A percentile compares a stretch with the other conserved stretches of the same genome.
phyloP scores from a whole-genome alignment of 2,329 filamentous ascomycete species.

The Fusarium piperis region DNA sequence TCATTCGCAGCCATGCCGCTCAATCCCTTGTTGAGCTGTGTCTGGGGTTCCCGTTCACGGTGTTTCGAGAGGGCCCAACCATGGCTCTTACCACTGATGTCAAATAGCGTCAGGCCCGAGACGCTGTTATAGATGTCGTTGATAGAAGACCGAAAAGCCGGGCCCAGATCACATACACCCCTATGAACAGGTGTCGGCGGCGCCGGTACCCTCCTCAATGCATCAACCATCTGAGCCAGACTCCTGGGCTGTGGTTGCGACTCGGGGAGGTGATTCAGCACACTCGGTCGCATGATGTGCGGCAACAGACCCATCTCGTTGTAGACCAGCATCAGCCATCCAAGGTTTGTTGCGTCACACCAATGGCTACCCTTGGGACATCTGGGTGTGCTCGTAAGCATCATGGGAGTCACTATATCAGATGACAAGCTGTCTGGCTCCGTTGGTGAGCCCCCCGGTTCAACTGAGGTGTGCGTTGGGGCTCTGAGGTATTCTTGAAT shows the following conservation, averaged over 20 bases:
- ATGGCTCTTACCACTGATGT: conserved; percentile 58
- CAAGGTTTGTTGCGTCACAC: conserved; percentile 63
- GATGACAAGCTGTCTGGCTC: conserved; percentile 34
- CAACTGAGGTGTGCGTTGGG: conserved; percentile 26
- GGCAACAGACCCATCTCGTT: conserved; percentile 58
- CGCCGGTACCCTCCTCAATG: conserved; percentile 55
- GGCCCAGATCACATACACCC: conserved; percentile 60
- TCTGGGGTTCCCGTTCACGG: conserved; percentile 48
- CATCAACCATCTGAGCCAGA: conserved; percentile 56
- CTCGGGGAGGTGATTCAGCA: conserved; percentile 37
- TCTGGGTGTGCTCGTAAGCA: conserved; percentile 53
- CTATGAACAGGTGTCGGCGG: conserved; percentile 53
- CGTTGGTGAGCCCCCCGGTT: conserved; percentile 31
- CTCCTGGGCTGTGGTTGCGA: conserved; percentile 48
- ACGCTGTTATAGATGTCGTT: conserved; percentile 63
- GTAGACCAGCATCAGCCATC: conserved; percentile 63
- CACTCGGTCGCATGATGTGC: conserved; percentile 49
- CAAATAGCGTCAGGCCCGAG: conserved; percentile 58
- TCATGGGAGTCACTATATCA: conserved; percentile 24
- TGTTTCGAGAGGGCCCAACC: conserved; percentile 61
- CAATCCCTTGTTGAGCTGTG: conserved; percentile 42
- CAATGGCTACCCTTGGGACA: conserved; percentile 60
- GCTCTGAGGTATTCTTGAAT: conserved; percentile 58
- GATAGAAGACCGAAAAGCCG: conserved; percentile 57
- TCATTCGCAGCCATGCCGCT: conserved; percentile 47